Base-by-base conservation (phyloP, 2,329 filamentous ascomycete species). In the Periconia macrospinosa region DNA sequence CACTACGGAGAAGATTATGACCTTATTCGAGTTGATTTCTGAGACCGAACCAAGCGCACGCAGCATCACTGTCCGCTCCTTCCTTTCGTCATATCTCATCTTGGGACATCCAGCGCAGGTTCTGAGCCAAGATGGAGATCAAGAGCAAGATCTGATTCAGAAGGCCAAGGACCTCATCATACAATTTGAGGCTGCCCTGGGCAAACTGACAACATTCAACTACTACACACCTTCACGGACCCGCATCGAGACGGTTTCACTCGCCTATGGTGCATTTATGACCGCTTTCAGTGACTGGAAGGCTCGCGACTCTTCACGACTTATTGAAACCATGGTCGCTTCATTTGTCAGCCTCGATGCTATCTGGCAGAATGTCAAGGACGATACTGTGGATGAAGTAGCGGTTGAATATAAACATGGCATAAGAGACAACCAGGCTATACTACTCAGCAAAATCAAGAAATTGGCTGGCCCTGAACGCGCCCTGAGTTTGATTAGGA, bases 241-340 rank as follows among this genome's bases (percentile, higher is more conserved):
- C 2, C 79, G 89, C 41, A 78, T 83, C 30, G 82, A 85, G 49
- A 81, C 82, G 1, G 78, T 94, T 17, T 83, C 87, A 0, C 83
- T 91, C 61, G 81, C 85, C 1, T 91, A 92, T 66, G 84, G 87
- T 30, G 83, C 86, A 0, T 94, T 91, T 62, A 85, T 88, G 62
- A 88, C 89, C 49, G 89, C 89, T 1, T 92, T 94, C 66, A 89
- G 90, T 55, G 86, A 89, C 3, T 94, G 90, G 90, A 91, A 92
- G 73, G 87, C 90, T 1, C 84, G 89, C 49, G 90, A 93, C 68
- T 90, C 89, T 0, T 86, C 86, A 50, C 86, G 89, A 0, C 78
- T 94, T 5, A 85, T 93, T 49, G 88, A 92, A 63, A 87, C 91
- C 51, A 92, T 94, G 90, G 81, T 93, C n/a, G 83, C 90, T 65